Base-by-base conservation (phyloP, 2,329 filamentous ascomycete genomes). In the Alternaria sp. region DNA sequence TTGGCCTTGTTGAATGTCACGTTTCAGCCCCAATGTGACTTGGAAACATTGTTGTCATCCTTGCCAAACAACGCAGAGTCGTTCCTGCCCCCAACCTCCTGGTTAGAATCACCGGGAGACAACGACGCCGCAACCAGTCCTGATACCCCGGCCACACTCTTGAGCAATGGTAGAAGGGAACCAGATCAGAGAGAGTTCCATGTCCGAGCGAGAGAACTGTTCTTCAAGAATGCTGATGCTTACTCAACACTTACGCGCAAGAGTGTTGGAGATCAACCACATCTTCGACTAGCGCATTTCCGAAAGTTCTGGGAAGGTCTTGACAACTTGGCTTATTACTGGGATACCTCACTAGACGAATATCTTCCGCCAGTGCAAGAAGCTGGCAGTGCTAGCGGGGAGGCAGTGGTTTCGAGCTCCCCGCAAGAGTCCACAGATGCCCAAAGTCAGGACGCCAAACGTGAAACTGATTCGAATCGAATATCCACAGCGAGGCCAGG, bases 231-330 rank as follows among this genome's bases (percentile, higher is more conserved):
- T 64, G 83, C 87, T 61, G 85, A 86, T 70, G 86, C 83, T 1
- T 89, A 87, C 70, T 81, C 85, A n/a, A 84, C 84, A 52, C 81
- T 89, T 56, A 81, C 82, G 36, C 82, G 86, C 11, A 80, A 85
- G 52, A 81, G 82, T 12, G 79, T 77, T 23, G 79, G 82, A 26
- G 82, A 82, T 5, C 81, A 81, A 13, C 76, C 81, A 57, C 82
- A 83, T 17, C 80, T 86, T 6, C 82, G 85, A 15, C 70, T 90
- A 47, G 83, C 85, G 1, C 85, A 88, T 67, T 83, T 86, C 62
- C 82, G 88, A 56, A 88, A 86, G 59, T 90, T 90, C 75, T 90
- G 86, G 84, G 82, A 84, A 55, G 84, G 83, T 3, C 79, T 90
- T 56, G 86, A 89, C 67, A 84, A 83, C 36, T 83, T 90, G 83